phyloP scores from a whole-genome alignment of 495 filamentous ascomycete genomes.

The Xylaria telfairii region DNA sequence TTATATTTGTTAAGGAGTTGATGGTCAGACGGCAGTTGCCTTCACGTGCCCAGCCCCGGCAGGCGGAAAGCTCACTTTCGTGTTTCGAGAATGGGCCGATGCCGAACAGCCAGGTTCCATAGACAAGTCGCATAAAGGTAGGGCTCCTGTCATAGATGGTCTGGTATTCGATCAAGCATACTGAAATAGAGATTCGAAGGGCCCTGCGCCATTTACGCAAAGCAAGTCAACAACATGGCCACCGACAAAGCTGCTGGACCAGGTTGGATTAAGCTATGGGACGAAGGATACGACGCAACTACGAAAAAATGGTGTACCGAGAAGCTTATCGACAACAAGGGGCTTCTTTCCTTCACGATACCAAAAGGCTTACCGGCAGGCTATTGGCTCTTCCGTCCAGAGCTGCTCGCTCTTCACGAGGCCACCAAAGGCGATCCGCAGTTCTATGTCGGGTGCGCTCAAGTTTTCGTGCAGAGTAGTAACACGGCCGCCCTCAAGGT shows the following conservation, averaged over 20 bases:
- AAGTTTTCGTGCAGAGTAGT: slow-evolving; percentile 64
- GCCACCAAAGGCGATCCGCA: slow-evolving; percentile 65
- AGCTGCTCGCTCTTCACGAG: slow-evolving; percentile 71
- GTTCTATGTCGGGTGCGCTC: slow-evolving; percentile 73
- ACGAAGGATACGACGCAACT: slow-evolving; percentile 64
- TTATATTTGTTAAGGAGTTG: slow-evolving; percentile 49
- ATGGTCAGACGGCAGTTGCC: slow-evolving; percentile 61
- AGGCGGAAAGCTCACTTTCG: slow-evolving; percentile 64
- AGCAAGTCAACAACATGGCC: slow-evolving; percentile 58
- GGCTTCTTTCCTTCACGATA: slow-evolving; percentile 64
- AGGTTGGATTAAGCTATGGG: slow-evolving; percentile 84
- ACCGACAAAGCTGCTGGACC: slow-evolving; percentile 55
- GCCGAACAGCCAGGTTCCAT: slow-evolving; percentile 59
- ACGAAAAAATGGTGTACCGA: slow-evolving; percentile 70
- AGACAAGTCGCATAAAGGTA: slow-evolving; percentile 66
- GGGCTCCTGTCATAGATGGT: not conserved
- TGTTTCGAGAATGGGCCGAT: slow-evolving; percentile 68
- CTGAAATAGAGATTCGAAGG: slow-evolving; percentile 33
- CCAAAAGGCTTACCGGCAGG: slow-evolving; percentile 66
- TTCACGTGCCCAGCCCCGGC: slow-evolving; percentile 62
- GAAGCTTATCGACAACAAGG: slow-evolving; percentile 66
- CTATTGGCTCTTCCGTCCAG: slow-evolving; percentile 70
- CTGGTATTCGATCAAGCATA: not conserved
- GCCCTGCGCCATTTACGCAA: slow-evolving; percentile 76
- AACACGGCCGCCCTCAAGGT: slow-evolving; percentile 44